These are phyloP conservation scores for Eleusine coracana DNA, from an alignment of 176 grass and related monocot genomes.

Conservation along the genomic window DNA sequence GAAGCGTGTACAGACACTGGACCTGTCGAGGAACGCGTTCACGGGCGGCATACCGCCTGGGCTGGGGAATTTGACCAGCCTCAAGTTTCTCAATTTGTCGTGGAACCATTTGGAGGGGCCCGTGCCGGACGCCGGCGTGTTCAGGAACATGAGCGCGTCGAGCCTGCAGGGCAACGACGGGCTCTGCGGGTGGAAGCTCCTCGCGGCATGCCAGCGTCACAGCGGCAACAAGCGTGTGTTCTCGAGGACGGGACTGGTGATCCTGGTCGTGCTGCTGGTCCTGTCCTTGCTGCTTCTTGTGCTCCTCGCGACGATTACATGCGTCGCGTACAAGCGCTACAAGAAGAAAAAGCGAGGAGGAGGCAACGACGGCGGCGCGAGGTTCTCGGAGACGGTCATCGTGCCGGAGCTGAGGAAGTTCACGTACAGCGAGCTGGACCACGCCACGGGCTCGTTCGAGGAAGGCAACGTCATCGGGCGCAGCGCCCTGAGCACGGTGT, in stretches of 20 bases:
- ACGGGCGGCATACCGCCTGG: slow-evolving; percentile 55
- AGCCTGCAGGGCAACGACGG: slow-evolving; percentile 69
- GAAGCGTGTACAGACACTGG: slow-evolving; percentile 55
- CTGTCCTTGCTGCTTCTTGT: slow-evolving; percentile 52
- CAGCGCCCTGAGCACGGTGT: slow-evolving; percentile 86
- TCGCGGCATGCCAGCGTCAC: slow-evolving; percentile 44
- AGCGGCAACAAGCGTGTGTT: slow-evolving; percentile 31
- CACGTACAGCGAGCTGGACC: slow-evolving; percentile 53
- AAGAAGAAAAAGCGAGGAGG: slow-evolving; percentile 46
- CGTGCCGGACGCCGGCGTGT: slow-evolving; percentile 67
- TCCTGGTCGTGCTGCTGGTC: slow-evolving; percentile 43
- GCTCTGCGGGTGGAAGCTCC: slow-evolving; percentile 71
- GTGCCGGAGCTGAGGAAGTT: slow-evolving; percentile 76
- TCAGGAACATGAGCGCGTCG: slow-evolving; percentile 51
- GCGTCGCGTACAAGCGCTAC: slow-evolving; percentile 32
- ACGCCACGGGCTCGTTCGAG: slow-evolving; percentile 61
- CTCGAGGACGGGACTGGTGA: slow-evolving; percentile 52
- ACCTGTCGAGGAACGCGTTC: slow-evolving; percentile 76
- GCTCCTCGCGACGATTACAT: slow-evolving; percentile 14
- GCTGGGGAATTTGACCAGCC: slow-evolving; percentile 63
- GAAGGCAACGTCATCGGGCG: slow-evolving; percentile 66
- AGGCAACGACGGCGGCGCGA: not conserved
- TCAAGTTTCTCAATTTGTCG: slow-evolving; percentile 70
- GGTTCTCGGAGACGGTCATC: slow-evolving; percentile 34
- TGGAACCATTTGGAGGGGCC: slow-evolving; percentile 61